Base-by-base conservation (phyloP, 2,329 filamentous ascomycete species). In the Leptographium lundbergii region DNA sequence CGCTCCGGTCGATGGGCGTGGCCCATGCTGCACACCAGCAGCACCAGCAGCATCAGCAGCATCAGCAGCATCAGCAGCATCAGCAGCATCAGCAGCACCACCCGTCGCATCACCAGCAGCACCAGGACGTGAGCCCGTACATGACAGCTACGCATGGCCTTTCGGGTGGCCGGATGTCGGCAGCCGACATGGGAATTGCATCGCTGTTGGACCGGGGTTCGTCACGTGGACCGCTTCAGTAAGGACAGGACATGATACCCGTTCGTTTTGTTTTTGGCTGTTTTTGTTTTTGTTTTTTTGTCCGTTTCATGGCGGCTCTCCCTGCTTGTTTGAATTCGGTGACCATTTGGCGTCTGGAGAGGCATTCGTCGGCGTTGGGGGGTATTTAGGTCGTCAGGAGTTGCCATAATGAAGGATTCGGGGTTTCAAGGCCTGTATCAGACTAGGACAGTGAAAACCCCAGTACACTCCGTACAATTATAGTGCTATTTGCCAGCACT, bases 181-280 rank as follows among this genome's bases (percentile, higher is more conserved):
- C 78, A 62, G 77, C 78, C 17, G 81, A 63, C 24, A 84, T 85
- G 80, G 80, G 79, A 27, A 84, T 85, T 64, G 77, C 78, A 57
- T 73, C 78, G 56, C 77, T 84, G 60, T 81, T 84, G 64, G 81
- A 83, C 68, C 74, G 78, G 27, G 73, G 76, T 17, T 67, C 69
- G 3, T 53, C 57, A 19, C 57, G 53, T 3, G 52, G 27, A 1
- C 39, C 45, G 6, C 58, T 42, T 32, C 39, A 58, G 19, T 59
- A 56, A n/a, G 47, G 22, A 25, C 13, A 25, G 22, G 13, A 34
- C 58, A 56, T 60, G 39, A 57, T 54, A 58, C 57, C 54, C 32
- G 57, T n/a, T n/a, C n/a, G n/a, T 50, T 47, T 57, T 61, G 39
- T 57, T 29, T 24, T 34, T 45, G 39, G 55, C 59, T 34, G 34